These are phyloP conservation scores for Cenchrus fungigraminus DNA, from an alignment of 176 grass and related monocot species.

Conservation along the genomic window DNA sequence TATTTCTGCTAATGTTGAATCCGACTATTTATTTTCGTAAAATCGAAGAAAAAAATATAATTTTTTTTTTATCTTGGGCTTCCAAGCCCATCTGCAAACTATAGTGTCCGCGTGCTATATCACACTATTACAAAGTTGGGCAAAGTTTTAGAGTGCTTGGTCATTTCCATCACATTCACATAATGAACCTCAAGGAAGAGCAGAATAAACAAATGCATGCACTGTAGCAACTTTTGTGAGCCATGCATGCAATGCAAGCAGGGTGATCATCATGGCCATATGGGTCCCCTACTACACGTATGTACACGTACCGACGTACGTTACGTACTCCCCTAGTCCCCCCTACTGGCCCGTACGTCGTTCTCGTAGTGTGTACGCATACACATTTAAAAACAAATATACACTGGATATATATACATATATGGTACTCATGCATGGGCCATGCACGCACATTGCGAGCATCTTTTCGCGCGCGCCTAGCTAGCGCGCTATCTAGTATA, in stretches of 20 bases:
- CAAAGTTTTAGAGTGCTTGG: too few relatives aligned
- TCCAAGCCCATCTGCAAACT: background rate
- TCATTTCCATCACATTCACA: background rate
- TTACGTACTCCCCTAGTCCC: too few relatives aligned
- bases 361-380: too few relatives aligned
- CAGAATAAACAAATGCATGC: background rate
- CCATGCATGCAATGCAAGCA: constrained; percentile 7
- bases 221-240: constrained; percentile 24
- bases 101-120: too few relatives aligned
- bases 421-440: constrained; percentile 24
- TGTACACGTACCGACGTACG: background rate
- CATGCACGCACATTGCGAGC: constrained; percentile 13
- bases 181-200: background rate
- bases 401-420: too few relatives aligned
- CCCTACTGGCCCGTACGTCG: too few relatives aligned
- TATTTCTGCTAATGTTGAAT: too few relatives aligned
- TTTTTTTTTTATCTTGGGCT: background rate
- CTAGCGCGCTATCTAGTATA: background rate
- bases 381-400: too few relatives aligned
- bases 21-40: too few relatives aligned
- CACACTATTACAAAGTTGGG: too few relatives aligned
- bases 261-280: constrained; percentile 25
- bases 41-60: too few relatives aligned
- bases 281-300: background rate
- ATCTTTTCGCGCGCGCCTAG: background rate